Base-by-base conservation (phyloP, 768 basidiomycete genomes). In the Tricholoma saponaceum region DNA sequence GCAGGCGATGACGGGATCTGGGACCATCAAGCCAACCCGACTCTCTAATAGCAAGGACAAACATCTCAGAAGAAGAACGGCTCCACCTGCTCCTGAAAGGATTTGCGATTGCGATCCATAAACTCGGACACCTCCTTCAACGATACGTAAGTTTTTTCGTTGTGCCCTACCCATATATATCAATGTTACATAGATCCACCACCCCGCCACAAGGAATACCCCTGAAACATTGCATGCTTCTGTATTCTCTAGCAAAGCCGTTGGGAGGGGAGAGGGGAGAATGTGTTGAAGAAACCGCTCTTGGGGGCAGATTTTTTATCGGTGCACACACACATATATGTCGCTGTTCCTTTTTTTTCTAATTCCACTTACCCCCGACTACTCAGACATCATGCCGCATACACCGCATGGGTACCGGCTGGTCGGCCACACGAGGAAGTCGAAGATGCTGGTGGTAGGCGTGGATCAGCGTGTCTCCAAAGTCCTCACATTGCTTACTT, bases 141-240 rank as follows among this genome's bases (percentile, higher is more conserved):
- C 47, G 16, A 28, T 49, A 49, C n/a, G 47, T 18, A 49, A 30
- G 47, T 18, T n/a, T 10, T 2, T 30, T 9, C 26, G n/a, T n/a
- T 30, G 3, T 49, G n/a, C 47, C 47, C 8, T 16, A 49, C 5
- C 30, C 26, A 30, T 30, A 49, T 49, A 6, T 12, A 46, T 49
- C 46, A 49, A 14, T 49, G 9, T 49, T 49, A 4, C 26, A 28
- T 49, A 49, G 47, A 49, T 49, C 47, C 47, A 49, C 8, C 10
- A 49, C 18, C 47, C 47, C n/a, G 8, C 25, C 4, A 30, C 47
- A 49, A 49, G 28, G 26, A 25, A 47, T 47, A 49, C 14, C 3
- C 25, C 47, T 8, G 47, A 49, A 30, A 49, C 47, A n/a, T 30
- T 49, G 47, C 47, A 49, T 49, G 47, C 47, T 49, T 49, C 47